Base-by-base conservation (phyloP, 129 eudicot species). In the Centrapalus pauciflorus region DNA sequence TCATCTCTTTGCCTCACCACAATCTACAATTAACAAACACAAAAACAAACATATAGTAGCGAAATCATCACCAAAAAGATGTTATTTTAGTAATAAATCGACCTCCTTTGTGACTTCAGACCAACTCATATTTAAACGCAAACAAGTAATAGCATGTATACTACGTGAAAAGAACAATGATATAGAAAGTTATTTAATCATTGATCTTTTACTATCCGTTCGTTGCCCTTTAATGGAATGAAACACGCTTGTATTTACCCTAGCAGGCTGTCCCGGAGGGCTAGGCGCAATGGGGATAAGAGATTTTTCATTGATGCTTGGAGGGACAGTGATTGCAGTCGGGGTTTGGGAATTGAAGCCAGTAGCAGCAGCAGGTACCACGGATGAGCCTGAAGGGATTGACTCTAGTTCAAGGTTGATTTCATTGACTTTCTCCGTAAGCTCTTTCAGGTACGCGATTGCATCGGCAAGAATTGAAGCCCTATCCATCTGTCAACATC, bases 401-500 rank as follows among this genome's bases (percentile, higher is more conserved):
- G 92, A 77, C 71, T 84, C 95, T 4, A 90, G 71, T 58, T 90
- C 95, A 56, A 77, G 79, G 66, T 82, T 82, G 50, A 90, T 87
- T 19, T 81, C 91, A 65, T 71, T 90, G 66, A 87, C 76, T 82
- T 82, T 82, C 65, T 84, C 78, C 72, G 75, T 50, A 25, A 90
- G 89, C 34, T 90, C 92, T 57, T 84, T 87, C 71, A 90, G 60
- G 69, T 90, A 90, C 64, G 75, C 83, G 50, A 90, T 84, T 8
- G 97, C 97, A 71, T 90, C 97, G 34, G 87, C 95, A 20, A 87
- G 87, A 25, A 90, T 90, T 11, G 97, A 87, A 60, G 97, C 97
- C 46, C 97, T 82, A 52, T 90, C 97, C 95, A 90, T 87, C 97
- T 90, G 78, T 67, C 12, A 45, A 30, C 50, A 13, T 4, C 13